Evolutionary conservation across 139 green algal genomes (phyloP), one percentile per base, ranked within the genome.

Genomic region (Gonium pectorale): DNA sequence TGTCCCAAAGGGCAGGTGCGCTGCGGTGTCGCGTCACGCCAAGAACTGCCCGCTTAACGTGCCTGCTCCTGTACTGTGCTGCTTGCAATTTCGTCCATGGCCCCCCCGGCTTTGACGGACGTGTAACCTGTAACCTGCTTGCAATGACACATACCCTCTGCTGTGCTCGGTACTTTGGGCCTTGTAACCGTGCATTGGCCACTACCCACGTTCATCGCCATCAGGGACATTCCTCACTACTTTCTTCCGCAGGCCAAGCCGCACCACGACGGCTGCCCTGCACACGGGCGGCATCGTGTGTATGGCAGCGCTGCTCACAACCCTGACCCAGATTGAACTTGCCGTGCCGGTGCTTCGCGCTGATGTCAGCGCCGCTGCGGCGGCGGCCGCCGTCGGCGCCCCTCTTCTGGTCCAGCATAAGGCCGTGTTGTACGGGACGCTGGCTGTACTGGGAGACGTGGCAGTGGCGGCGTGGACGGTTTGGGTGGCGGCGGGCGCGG

Each of bases 221-320:
- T n/a, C n/a, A n/a, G n/a, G n/a, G n/a, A n/a, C n/a, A n/a, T n/a
- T n/a, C n/a, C n/a, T n/a, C n/a, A n/a, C n/a, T n/a, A 17, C 49
- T 56, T 26, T 17, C 49, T 17, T 26, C 43, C 8, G 43, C 59
- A 83, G 77, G 43, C 77, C 77, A 0, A 31, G 43, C 26, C 5
- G 31, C 22, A n/a, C 60, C n/a, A 72, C 59, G n/a, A 19, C 35
- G 62, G 6, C 31, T 1, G 60, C 77, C 2, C 43, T 73, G 5
- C 19, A 44, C 5, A 62, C 62, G 22, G 77, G 77, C n/a, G 77
- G 62, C 31, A 44, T 22, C 3, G 77, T 29, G 7, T 83, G 77
- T 62, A 83, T 83, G 77, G 77, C 73, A 5, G 77, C 60, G 6
- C n/a, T 83, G 26, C 77, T 83, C 9, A 73, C 77, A 15, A 9